A percentile compares a stretch with the other conserved stretches of the same genome.
phyloP scores from a whole-genome alignment of 495 filamentous ascomycete species.

The Aspergillus saccharolyticus region DNA sequence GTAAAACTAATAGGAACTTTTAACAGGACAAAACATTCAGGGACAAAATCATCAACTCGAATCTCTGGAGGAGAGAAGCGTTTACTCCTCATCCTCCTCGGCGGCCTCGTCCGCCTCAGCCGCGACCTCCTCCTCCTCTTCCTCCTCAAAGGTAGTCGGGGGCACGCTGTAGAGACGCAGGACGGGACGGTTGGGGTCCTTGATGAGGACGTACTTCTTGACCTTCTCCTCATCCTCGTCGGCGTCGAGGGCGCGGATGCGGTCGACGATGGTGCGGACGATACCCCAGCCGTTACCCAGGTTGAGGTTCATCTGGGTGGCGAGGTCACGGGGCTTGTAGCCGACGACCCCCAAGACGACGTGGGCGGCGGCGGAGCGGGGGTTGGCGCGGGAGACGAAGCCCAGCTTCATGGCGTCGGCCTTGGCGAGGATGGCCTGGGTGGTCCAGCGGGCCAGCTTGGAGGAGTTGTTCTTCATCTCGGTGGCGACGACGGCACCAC shows the following conservation, averaged over 20 bases:
- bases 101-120: conserved; percentile 43
- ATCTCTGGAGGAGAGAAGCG: no score
- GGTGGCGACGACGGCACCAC: conserved; percentile 95
- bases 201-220: conserved; percentile 63
- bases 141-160: conserved; percentile 78
- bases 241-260: conserved; percentile 56
- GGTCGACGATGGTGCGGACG: conserved; percentile 93
- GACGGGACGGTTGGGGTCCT: conserved; percentile 94
- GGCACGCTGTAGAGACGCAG: conserved; percentile 92
- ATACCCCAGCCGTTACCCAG: conserved; percentile 98
- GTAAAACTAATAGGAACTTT: neutral
- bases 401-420: conserved; percentile 97
- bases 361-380: conserved; percentile 82
- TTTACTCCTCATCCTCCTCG: conserved; percentile 34
- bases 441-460: conserved; percentile 96
- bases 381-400: conserved; percentile 92
- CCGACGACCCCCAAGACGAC: conserved; percentile 92
- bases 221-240: conserved; percentile 66
- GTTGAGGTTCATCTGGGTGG: conserved; percentile 94
- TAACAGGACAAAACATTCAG: no score
- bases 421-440: conserved; percentile 90
- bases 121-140: conserved; percentile 49
- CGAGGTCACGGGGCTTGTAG: conserved; percentile 96
- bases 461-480: conserved; percentile 99
- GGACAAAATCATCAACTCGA: no score